Conservation (phyloP, 2,329 filamentous ascomycete species). For the Apiospora aurea region DNA sequence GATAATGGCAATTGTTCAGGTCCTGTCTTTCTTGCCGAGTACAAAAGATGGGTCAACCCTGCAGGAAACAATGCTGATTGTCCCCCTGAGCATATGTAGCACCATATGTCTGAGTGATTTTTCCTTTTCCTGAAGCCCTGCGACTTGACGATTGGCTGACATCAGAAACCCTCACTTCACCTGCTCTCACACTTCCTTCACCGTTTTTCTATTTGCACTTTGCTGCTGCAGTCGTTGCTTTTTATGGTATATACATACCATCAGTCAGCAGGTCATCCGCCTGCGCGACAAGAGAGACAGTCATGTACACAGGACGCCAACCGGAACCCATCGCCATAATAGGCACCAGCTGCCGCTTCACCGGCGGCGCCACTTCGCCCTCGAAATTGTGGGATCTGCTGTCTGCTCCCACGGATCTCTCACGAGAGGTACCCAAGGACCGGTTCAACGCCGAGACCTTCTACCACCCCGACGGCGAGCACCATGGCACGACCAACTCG, state of each 20-base stretch:
- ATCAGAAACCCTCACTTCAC: background rate
- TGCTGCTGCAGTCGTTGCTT: background rate
- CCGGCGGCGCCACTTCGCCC: slow-evolving; percentile 38
- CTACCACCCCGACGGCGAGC: slow-evolving; percentile 39
- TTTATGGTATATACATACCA: background rate
- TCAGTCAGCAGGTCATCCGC: background rate
- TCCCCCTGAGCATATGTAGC: background rate
- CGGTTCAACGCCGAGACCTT: slow-evolving; percentile 39
- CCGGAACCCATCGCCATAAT: slow-evolving; percentile 41
- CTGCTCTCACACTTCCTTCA: background rate
- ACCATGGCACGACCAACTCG: slow-evolving; percentile 43
- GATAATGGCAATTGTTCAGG: background rate
- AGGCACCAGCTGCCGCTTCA: slow-evolving; percentile 41
- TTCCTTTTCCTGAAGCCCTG: background rate
- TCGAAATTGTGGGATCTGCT: slow-evolving; percentile 40
- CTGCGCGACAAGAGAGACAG: background rate
- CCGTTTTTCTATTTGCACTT: background rate
- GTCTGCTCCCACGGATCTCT: slow-evolving; percentile 37
- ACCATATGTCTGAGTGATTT: background rate
- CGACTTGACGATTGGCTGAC: background rate
- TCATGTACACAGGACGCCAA: background rate
- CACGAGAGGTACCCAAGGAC: slow-evolving; percentile 36
- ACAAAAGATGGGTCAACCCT: background rate
- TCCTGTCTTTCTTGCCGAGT: background rate
- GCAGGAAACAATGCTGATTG: background rate